Base-by-base conservation (phyloP, 495 filamentous ascomycete genomes). In the Penicillium simplicissimum region DNA sequence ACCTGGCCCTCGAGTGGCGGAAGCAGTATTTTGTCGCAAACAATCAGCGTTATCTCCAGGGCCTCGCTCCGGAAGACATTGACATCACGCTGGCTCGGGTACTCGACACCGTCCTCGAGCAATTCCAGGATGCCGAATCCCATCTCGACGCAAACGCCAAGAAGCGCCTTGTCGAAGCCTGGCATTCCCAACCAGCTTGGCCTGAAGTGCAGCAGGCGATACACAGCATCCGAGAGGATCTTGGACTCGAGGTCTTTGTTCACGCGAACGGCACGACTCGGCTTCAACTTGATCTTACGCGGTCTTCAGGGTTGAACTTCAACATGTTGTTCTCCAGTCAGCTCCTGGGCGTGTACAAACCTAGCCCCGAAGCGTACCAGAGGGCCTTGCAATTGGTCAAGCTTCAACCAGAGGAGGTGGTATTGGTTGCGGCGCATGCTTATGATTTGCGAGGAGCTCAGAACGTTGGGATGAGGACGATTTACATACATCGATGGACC, bases 241-340 rank as follows among this genome's bases (percentile, higher is more conserved):
- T 65, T 4, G 71, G 67, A 19, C 66, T 69, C 13, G 74, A 76
- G 48, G 69, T 71, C 0, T 78, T 82, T 28, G 81, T 85, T 23
- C 75, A 80, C 48, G 81, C 83, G n/a, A 86, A 86, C 58, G 83
- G 82, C 0, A 82, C 79, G 2, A 82, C 81, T 33, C 75, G 83
- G 48, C 71, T 85, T 28, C 83, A 85, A 67, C 77, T 86, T 15
- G 79, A 84, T 64, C 67, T 85, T 7, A 68, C 63, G 14, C 70
- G 74, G 15, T 82, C 82, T 0, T 80, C 82, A 0, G 79, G 76
- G 6, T 56, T 85, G 33, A 54, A 59, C 4, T 87, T 84, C 69
- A 67, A 82, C 63, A 79, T 79, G 74, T 54, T 85, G 2, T 82
- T 84, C 35, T 84, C 82, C 0, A 83, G 80, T 55, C 69, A 82